Percentiles rank a stretch among this genome's conserved stretches.
phyloP scores from a whole-genome alignment of 2,329 filamentous ascomycete genomes.

The Fusarium sp. region DNA sequence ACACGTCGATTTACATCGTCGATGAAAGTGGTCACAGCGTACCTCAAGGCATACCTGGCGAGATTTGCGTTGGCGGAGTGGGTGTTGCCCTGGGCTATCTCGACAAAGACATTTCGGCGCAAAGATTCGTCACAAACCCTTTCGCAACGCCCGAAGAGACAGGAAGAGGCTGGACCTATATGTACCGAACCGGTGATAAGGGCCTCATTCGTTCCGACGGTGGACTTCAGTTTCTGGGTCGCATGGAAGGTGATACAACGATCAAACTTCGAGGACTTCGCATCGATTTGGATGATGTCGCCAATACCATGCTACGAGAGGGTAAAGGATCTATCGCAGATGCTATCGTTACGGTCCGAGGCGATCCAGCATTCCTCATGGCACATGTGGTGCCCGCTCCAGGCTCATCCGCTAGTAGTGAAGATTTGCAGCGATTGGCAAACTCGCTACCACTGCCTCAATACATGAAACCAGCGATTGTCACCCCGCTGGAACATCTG shows the following conservation, averaged over 20 bases:
- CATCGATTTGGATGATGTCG: neutral
- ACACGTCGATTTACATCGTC: conserved; percentile 6
- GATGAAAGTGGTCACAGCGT: neutral
- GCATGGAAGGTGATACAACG: neutral
- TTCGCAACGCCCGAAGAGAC: neutral
- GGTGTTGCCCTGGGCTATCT: neutral
- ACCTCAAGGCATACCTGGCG: neutral
- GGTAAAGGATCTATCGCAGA: neutral
- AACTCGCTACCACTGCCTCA: neutral
- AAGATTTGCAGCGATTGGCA: neutral
- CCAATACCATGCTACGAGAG: neutral
- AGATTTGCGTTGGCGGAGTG: neutral
- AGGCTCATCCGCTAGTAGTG: rapidly evolving
- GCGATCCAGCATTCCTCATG: neutral
- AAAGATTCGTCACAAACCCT: neutral
- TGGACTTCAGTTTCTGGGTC: conserved; percentile 8
- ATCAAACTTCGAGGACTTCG: conserved; percentile 4
- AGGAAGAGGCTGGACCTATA: neutral
- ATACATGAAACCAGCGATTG: neutral
- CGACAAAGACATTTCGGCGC: rapidly evolving
- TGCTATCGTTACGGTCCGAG: neutral
- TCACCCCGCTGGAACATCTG: neutral
- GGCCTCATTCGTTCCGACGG: neutral
- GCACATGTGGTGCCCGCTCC: neutral
- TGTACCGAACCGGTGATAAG: conserved; percentile 9